A percentile compares a stretch with the other conserved stretches of the same genome.
Conservation (phyloP, 2,329 filamentous ascomycete species). For the Verticillium alfalfae region DNA sequence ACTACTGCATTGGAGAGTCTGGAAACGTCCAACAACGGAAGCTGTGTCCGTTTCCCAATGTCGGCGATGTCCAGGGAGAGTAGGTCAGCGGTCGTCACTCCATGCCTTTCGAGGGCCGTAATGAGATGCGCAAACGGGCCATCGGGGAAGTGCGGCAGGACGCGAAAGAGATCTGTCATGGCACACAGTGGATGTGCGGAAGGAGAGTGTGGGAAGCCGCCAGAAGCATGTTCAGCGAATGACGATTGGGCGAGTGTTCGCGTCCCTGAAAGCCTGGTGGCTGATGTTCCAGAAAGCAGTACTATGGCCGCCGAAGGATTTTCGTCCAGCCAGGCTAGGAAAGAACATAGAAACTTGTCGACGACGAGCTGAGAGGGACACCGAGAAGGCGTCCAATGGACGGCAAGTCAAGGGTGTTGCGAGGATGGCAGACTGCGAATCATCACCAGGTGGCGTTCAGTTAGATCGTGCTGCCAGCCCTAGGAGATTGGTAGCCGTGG, state of each 20-base stretch:
- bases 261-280: too few species aligned
- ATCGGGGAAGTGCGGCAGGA: slow-evolving; percentile 75
- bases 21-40: slow-evolving; percentile 76
- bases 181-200: slow-evolving; percentile 8
- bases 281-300: too few species aligned
- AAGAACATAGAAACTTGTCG: background rate
- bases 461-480: background rate
- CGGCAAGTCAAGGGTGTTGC: background rate
- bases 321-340: background rate
- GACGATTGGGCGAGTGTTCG: background rate
- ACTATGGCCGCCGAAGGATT: too few species aligned
- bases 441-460: background rate
- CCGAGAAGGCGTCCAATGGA: background rate
- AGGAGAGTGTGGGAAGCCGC: background rate
- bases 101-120: slow-evolving; percentile 71
- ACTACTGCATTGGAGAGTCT: slow-evolving; percentile 65
- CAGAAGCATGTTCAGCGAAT: background rate
- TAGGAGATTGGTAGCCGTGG: background rate
- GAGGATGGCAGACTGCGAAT: background rate
- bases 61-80: slow-evolving; percentile 77
- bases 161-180: slow-evolving; percentile 82
- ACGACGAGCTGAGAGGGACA: background rate
- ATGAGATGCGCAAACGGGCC: slow-evolving; percentile 69
- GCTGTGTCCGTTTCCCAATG: slow-evolving; percentile 77
- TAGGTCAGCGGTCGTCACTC: slow-evolving; percentile 75